phyloP scores from a whole-genome alignment of 345 rosid genomes.

The Iberis pinnata region DNA sequence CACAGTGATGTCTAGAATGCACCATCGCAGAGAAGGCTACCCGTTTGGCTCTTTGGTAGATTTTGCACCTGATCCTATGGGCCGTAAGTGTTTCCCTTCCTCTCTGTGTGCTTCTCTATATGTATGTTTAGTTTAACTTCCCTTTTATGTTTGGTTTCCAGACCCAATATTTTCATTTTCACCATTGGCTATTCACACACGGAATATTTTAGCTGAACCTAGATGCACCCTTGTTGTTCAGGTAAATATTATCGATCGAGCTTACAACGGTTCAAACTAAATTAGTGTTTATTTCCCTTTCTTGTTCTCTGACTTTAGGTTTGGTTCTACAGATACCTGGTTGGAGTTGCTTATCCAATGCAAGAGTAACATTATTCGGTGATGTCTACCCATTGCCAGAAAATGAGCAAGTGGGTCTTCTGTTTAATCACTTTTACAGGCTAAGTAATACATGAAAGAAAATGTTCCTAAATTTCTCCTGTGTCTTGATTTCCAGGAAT shows the following conservation, averaged over 20 bases:
- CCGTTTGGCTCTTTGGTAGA: slow-evolving; percentile 96
- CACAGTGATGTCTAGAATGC: slow-evolving; percentile 96
- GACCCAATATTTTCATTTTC: slow-evolving; percentile 97
- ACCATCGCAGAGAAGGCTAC: slow-evolving; percentile 92
- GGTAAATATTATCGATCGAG: slow-evolving; percentile 37
- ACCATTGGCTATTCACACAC: slow-evolving; percentile 87
- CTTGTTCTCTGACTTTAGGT: slow-evolving; percentile 15
- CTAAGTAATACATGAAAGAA: background rate
- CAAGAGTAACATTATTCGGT: slow-evolving; percentile 91
- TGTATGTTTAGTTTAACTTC: slow-evolving; percentile 1
- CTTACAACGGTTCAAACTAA: background rate
- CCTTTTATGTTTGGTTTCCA: slow-evolving; percentile 22
- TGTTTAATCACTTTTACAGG: background rate
- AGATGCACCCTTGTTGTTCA: slow-evolving; percentile 96
- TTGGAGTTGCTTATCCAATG: slow-evolving; percentile 97
- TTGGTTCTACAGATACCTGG: slow-evolving; percentile 72
- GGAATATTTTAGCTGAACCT: slow-evolving; percentile 83
- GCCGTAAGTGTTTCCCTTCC: slow-evolving; percentile 53
- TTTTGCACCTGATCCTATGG: slow-evolving; percentile 83
- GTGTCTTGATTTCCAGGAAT: slow-evolving; percentile 47
- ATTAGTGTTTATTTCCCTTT: background rate
- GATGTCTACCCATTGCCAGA: slow-evolving; percentile 87
- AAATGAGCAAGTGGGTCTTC: slow-evolving; percentile 55
- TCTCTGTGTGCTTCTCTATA: background rate
- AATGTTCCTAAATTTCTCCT: too few relatives aligned